Base-by-base conservation (phyloP, 1,284 basidiomycete species). In the Moesziomyces aphidis region DNA sequence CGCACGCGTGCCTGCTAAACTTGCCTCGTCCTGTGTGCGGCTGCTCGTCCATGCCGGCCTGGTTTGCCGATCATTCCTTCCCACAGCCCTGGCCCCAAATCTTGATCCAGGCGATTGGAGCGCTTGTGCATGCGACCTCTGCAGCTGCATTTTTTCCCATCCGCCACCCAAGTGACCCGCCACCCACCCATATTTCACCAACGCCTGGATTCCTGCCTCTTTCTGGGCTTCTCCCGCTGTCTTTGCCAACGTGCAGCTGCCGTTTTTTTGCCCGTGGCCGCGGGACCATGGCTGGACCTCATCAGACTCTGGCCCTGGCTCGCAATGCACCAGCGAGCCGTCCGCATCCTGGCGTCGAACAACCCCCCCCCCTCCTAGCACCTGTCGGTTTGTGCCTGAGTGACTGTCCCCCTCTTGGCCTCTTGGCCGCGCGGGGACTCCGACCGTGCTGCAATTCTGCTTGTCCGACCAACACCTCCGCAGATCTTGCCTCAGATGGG, bases 301-400 rank as follows among this genome's bases (percentile, higher is more conserved):
- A 36, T 15, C 36, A 13, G 36, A 17, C 36, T 17, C 17, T 36
- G 11, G 11, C 17, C 13, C 36, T 17, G 4, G 39, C 39, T 42
- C 39, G 17, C 15, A 42, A 19, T 7, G 11, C 15, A 11, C 39
- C 39, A 42, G 39, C 39, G 17, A 42, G 17, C 39, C 17, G 15
- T 17, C 39, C 39, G 39, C 39, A n/a, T 42, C 15, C 17, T 42
- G 39, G 39, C 15, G 39, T 42, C 17, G 19, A 19, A n/a, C n/a
- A n/a, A n/a, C n/a, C n/a, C 34, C 9, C 50, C 28, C 22, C 17
- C 42, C 22, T 15, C 22, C 9, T 19, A 23, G 39, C 50, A 54
- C 22, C 36, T 43, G 56, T 50, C 51, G 54, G 44, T 48, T 55
- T 65, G 63, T 65, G 52, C 63, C 63, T 60, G 56, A 52, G 22